phyloP scores from a whole-genome alignment of 345 rosid species.

The Brassica rapa region DNA sequence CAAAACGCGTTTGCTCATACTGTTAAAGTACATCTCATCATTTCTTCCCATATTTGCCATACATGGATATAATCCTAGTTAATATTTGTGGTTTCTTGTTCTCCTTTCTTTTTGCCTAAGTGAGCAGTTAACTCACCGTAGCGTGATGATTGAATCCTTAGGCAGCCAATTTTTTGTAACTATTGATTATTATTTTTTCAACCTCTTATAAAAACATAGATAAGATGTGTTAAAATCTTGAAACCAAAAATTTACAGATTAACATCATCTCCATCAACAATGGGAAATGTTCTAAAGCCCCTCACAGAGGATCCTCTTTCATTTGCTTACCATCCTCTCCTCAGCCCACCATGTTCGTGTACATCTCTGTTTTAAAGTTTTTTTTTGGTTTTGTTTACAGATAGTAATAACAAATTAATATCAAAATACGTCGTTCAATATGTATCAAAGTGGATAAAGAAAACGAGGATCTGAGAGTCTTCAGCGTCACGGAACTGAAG shows the following conservation, averaged over 20 bases:
- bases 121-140: not conserved
- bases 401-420: too few relatives aligned
- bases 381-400: not conserved
- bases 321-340: not conserved
- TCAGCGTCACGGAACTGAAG: conserved; percentile 13
- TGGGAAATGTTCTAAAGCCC: not conserved
- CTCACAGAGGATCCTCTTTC: not conserved
- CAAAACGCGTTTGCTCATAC: not conserved
- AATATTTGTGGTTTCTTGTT: not conserved
- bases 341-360: not conserved
- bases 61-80: not conserved
- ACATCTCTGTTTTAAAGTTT: not conserved
- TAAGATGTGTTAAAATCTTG: not conserved
- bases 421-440: not conserved
- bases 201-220: not conserved
- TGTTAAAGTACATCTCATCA: not conserved
- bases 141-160: too few relatives aligned
- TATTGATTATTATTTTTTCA: not conserved
- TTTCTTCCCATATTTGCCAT: not conserved
- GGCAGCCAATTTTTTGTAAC: not conserved
- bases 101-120: not conserved
- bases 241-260: not conserved
- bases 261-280: not conserved
- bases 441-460: not conserved
- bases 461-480: conserved; percentile 9